These are phyloP conservation scores for Pseudogymnoascus sp. DNA, from an alignment of 2,329 filamentous ascomycete species.

Conservation along the genomic window DNA sequence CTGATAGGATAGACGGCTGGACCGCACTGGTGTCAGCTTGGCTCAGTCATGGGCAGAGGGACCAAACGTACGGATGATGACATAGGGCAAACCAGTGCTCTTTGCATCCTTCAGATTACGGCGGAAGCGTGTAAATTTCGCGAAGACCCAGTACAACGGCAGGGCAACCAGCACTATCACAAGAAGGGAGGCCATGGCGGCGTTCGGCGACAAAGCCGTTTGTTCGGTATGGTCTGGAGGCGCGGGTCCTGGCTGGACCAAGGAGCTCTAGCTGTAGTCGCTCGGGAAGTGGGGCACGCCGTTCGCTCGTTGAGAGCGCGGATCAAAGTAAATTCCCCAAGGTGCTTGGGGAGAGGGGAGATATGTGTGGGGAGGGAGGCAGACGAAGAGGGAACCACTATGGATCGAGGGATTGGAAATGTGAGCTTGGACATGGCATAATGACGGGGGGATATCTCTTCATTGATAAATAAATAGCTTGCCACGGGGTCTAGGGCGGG, in stretches of 20 bases:
- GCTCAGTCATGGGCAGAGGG: neutral
- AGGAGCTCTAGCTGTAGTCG: neutral
- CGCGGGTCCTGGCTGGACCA: neutral
- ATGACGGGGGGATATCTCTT: constrained; percentile 2
- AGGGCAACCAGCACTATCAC: constrained; percentile 17
- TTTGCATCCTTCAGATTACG: constrained; percentile 43
- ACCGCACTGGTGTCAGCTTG: constrained; percentile 12
- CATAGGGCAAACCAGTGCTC: constrained; percentile 43
- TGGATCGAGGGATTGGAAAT: constrained; percentile 4
- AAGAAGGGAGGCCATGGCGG: constrained; percentile 20
- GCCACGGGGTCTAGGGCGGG: neutral
- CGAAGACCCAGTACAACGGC: constrained; percentile 19
- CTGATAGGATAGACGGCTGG: constrained; percentile 43
- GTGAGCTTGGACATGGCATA: neutral
- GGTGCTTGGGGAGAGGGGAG: neutral
- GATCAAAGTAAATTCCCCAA: constrained; percentile 3
- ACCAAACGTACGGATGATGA: constrained; percentile 42
- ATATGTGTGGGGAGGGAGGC: neutral
- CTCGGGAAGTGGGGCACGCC: constrained; percentile 3
- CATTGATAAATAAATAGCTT: neutral
- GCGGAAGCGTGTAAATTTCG: constrained; percentile 28
- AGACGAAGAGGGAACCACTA: neutral
- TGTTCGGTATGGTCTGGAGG: neutral
- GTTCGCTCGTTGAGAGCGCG: neutral
- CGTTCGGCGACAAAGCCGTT: neutral